Evolutionary conservation across 176 grass and related monocot species (phyloP).

Genomic region (Oryza glumipatula): DNA sequence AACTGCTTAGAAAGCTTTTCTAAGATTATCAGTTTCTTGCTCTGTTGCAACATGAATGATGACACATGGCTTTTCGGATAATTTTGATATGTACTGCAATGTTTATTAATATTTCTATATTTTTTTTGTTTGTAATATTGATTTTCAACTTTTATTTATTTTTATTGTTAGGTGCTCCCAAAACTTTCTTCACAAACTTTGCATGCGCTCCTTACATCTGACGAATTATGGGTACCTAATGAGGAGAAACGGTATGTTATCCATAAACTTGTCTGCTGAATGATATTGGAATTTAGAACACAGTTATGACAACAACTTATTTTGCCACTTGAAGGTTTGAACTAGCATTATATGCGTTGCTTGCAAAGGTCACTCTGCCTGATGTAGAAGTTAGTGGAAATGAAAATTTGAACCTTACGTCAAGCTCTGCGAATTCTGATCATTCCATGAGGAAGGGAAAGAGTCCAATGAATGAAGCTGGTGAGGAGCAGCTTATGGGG

Average conservation of each 20-base stretch:
- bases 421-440: slow-evolving; percentile 37
- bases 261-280: slow-evolving; percentile 20
- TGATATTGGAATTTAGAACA: slow-evolving; percentile 29
- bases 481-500: slow-evolving; percentile 49
- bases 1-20: not conserved
- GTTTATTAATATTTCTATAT: not conserved
- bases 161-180: slow-evolving; percentile 74
- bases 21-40: not conserved
- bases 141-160: slow-evolving; percentile 32
- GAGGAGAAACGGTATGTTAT: slow-evolving; percentile 93
- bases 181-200: slow-evolving; percentile 99
- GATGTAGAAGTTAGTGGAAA: slow-evolving; percentile 57
- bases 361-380: slow-evolving; percentile 70
- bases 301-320: slow-evolving; percentile 23
- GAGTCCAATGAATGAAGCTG: slow-evolving; percentile 46
- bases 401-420: slow-evolving; percentile 47
- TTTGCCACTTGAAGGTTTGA: slow-evolving; percentile 82
- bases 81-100: slow-evolving; percentile 26
- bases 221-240: slow-evolving; percentile 94
- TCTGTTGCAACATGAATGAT: not conserved
- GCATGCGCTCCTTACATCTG: slow-evolving; percentile 84
- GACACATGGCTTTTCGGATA: not conserved
- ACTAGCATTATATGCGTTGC: slow-evolving; percentile 84
- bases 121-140: slow-evolving; percentile 23
- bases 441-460: slow-evolving; percentile 55